phyloP scores from a whole-genome alignment of 306 rosid genomes.

The Mimosa pudica region DNA sequence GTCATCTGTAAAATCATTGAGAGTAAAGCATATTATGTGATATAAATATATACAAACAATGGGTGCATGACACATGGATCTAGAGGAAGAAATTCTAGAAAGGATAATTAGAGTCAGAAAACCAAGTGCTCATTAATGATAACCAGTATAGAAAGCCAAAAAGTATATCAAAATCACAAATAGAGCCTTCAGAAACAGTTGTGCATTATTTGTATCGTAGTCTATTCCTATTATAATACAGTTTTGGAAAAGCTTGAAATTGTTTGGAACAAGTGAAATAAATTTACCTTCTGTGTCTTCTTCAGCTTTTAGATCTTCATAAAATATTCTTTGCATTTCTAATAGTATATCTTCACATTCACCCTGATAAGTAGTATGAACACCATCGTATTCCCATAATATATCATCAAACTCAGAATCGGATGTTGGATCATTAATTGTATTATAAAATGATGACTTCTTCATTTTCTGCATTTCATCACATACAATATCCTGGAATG shows the following conservation, averaged over 20 bases:
- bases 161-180: background rate
- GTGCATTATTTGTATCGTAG: background rate
- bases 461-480: slow-evolving; percentile 70
- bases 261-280: background rate
- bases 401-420: slow-evolving; percentile 40
- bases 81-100: background rate
- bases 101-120: background rate
- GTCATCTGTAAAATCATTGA: background rate
- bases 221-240: background rate
- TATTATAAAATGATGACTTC: slow-evolving; percentile 37
- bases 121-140: background rate
- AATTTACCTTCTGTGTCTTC: slow-evolving; percentile 49
- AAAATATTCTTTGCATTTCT: slow-evolving; percentile 85
- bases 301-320: slow-evolving; percentile 58
- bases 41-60: background rate
- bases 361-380: slow-evolving; percentile 52
- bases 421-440: slow-evolving; percentile 23
- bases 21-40: slow-evolving; percentile 6
- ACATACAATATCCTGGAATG: slow-evolving; percentile 63
- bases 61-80: background rate
- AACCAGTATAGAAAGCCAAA: background rate
- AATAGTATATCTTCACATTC: slow-evolving; percentile 71
- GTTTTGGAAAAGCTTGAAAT: background rate
- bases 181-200: background rate
- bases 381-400: slow-evolving; percentile 71